A percentile compares a stretch with the other conserved stretches of the same genome.
phyloP scores from a whole-genome alignment of 2,329 filamentous ascomycete genomes.

The Sporothrix brasiliensis region DNA sequence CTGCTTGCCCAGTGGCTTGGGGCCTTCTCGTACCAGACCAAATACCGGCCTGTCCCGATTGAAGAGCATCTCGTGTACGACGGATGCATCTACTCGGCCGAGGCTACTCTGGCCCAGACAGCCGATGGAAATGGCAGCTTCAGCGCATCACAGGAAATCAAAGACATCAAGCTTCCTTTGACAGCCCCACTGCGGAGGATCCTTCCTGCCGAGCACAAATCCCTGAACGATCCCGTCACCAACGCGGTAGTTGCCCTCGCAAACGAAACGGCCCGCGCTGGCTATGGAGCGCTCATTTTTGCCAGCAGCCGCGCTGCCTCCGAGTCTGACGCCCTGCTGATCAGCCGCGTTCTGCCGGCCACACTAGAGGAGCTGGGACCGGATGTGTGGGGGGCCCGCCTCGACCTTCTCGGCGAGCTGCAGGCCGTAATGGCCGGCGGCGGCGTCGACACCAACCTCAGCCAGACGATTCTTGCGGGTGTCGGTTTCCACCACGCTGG shows the following conservation, averaged over 20 bases:
- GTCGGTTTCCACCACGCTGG: conserved; percentile 75
- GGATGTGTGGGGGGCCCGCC: conserved; percentile 58
- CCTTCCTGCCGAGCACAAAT: conserved; percentile 59
- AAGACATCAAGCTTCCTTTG: conserved; percentile 33
- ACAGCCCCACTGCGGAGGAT: conserved; percentile 54
- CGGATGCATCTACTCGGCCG: conserved; percentile 65
- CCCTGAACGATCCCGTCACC: conserved; percentile 65
- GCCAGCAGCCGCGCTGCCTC: conserved; percentile 69
- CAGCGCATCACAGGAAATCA: conserved; percentile 19
- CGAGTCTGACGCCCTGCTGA: conserved; percentile 68
- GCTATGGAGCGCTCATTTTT: conserved; percentile 73
- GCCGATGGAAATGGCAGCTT: background rate
- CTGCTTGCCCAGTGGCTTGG: conserved; percentile 70
- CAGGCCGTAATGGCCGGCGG: conserved; percentile 59
- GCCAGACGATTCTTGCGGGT: conserved; percentile 65
- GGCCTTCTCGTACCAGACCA: conserved; percentile 71
- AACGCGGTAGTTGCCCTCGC: conserved; percentile 73
- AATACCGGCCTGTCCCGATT: conserved; percentile 73
- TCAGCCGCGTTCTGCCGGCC: conserved; percentile 66
- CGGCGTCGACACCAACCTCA: conserved; percentile 67
- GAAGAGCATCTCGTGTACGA: conserved; percentile 75
- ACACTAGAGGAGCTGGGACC: conserved; percentile 50
- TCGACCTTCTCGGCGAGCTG: conserved; percentile 67
- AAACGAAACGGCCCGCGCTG: conserved; percentile 67
- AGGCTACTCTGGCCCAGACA: conserved; percentile 50